A percentile compares a stretch with the other conserved stretches of the same genome.
These are phyloP conservation scores for Syzygium aqueum DNA, from an alignment of 345 rosid species.

Conservation along the genomic window DNA sequence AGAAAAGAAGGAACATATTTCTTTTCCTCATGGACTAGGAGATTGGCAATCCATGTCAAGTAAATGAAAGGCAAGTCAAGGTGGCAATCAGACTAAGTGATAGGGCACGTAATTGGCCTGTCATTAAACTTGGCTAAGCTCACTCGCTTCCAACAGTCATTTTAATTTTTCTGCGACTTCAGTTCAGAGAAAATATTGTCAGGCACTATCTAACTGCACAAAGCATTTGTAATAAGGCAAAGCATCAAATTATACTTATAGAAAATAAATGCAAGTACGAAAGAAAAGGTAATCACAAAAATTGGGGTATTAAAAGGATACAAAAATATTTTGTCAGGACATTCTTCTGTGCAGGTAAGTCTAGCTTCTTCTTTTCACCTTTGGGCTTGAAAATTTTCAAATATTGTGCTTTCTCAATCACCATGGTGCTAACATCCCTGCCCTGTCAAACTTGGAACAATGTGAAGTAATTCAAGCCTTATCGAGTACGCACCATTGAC, in stretches of 20 bases:
- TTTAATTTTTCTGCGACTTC: background rate
- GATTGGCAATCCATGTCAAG: background rate
- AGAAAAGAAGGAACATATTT: background rate
- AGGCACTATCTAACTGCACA: background rate
- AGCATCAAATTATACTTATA: background rate
- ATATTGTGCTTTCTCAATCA: constrained; percentile 11
- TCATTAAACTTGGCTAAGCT: background rate
- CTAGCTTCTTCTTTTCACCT: constrained; percentile 60
- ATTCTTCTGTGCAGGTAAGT: constrained; percentile 92
- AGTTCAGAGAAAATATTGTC: background rate
- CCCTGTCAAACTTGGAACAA: constrained; percentile 25
- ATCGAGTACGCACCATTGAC: background rate
- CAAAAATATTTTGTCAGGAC: constrained; percentile 85
- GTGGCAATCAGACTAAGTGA: background rate
- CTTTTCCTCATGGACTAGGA: background rate
- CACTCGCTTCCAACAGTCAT: background rate
- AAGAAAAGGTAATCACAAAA: background rate
- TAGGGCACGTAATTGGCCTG: background rate
- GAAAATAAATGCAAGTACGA: background rate
- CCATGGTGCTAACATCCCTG: constrained; percentile 23
- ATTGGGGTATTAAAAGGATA: constrained; percentile 42
- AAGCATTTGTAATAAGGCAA: background rate
- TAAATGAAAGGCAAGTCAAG: background rate
- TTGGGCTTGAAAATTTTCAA: constrained; percentile 34
- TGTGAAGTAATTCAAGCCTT: background rate